A percentile compares a stretch with the other conserved stretches of the same genome.
Evolutionary conservation across 306 rosid genomes (phyloP).

Genomic region (Oxytropis ochrocephala): DNA sequence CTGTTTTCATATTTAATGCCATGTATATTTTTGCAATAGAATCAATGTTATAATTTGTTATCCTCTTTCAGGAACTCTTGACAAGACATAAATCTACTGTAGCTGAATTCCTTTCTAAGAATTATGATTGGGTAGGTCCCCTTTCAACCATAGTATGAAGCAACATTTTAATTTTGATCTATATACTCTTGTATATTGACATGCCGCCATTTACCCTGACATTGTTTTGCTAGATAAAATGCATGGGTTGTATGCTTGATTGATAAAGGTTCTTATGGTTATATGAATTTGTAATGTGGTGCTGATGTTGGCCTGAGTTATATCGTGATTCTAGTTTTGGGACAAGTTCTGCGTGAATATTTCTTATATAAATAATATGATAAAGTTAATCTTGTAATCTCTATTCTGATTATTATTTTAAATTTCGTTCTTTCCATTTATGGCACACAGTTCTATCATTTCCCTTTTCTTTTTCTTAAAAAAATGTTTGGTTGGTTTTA

Average conservation of each 20-base stretch:
- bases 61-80: constrained; percentile 78
- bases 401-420: neutral
- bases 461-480: neutral
- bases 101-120: constrained; percentile 86
- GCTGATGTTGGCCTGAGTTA: neutral
- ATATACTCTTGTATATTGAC: neutral
- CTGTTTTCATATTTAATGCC: neutral
- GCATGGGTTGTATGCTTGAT: constrained; percentile 6
- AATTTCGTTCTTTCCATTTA: neutral
- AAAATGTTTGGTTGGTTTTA: neutral
- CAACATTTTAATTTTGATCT: neutral
- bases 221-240: constrained; percentile 1
- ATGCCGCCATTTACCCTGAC: neutral
- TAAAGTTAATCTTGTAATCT: neutral
- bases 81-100: constrained; percentile 98
- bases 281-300: neutral
- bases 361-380: neutral
- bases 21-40: neutral
- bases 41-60: neutral
- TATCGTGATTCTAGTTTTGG: neutral
- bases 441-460: neutral
- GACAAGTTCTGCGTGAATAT: neutral
- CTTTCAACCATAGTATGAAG: constrained; percentile 10
- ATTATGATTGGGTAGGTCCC: constrained; percentile 83
- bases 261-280: neutral